Evolutionary conservation across 345 rosid species (phyloP), one percentile per base, ranked within the genome.

Genomic region (Melaleuca quinquenervia): DNA sequence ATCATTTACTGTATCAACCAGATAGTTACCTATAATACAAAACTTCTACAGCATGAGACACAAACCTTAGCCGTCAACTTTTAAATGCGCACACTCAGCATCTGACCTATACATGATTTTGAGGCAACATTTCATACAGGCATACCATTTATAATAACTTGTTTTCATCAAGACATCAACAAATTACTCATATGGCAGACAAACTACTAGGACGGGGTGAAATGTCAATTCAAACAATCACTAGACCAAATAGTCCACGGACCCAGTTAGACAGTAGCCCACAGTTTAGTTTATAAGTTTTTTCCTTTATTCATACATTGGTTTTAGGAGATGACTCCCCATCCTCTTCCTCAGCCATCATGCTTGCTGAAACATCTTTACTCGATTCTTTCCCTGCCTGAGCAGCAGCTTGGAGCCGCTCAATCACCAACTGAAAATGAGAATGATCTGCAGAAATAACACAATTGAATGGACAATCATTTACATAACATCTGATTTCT

Each of bases 341-440:
- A 64, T 74, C 87, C 41, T 84, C 94, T 52, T 88, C 89, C 80
- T 91, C 90, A 44, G 85, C 91, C 24, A 89, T 58, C 64, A 85
- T 85, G 44, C 88, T 90, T 44, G 44, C 85, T 14, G 92, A 85
- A 85, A 89, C 90, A 62, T 90, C 92, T 88, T 51, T 86, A 50
- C 90, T 89, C 5, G 82, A 87, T 86, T 91, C 92, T 75, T 52
- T 86, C 26, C 86, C 93, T 60, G 87, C 91, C 82, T 82, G 84
- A 24, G 91, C 91, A 76, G 93, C 92, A 89, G 86, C 90, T 89
- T 92, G 85, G 84, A 95, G 91, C 88, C 91, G 92, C 89, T 94
- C 91, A 45, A 94, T 90, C 85, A 94, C 92, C 89, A 85, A 90
- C 54, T 93, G 89, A 86, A 89, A 96, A 90, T 93, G 94, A 24